A percentile compares a stretch with the other conserved stretches of the same genome.
Conservation (phyloP, 768 basidiomycete species). For the Macrolepiota albuminosa region DNA sequence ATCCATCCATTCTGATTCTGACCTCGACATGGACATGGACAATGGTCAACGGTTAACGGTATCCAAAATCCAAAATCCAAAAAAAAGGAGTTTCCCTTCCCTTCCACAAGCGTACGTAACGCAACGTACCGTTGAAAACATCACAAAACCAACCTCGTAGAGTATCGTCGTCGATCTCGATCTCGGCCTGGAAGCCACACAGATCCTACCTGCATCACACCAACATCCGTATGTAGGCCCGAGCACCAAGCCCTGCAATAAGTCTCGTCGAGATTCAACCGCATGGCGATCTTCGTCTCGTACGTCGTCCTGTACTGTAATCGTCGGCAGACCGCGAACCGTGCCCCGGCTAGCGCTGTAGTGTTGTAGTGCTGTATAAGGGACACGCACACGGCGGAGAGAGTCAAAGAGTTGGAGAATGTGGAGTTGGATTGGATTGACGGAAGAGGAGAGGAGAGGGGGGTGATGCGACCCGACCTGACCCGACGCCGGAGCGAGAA, state of each 20-base stretch:
- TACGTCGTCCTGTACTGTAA: slow-evolving; percentile 26
- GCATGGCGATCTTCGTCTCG: slow-evolving; percentile 25
- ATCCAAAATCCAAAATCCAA: not conserved
- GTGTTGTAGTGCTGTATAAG: slow-evolving; percentile 24
- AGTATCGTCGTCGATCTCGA: slow-evolving; percentile 31
- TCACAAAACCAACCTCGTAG: slow-evolving; percentile 26
- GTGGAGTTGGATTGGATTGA: too few species aligned
- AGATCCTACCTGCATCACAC: slow-evolving; percentile 36
- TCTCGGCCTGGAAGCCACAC: slow-evolving; percentile 34
- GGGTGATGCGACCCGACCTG: too few species aligned
- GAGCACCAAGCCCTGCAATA: slow-evolving; percentile 28
- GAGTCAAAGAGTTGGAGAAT: slow-evolving; percentile 27
- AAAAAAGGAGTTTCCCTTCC: not conserved
- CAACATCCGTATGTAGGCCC: slow-evolving; percentile 9
- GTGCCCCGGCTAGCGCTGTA: slow-evolving; percentile 25
- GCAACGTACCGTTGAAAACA: slow-evolving; percentile 29
- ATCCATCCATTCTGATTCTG: slow-evolving; percentile 36
- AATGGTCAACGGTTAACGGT: not conserved
- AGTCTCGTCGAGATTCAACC: slow-evolving; percentile 27
- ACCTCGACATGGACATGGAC: too few species aligned
- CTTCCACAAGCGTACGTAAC: too few species aligned
- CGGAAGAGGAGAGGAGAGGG: too few species aligned
- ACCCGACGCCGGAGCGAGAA: too few species aligned
- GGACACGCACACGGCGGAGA: slow-evolving; percentile 32
- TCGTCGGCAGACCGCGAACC: slow-evolving; percentile 11